Conservation (phyloP, 192 early-diverging fungal species). For the Mycoemilia scoparia region DNA sequence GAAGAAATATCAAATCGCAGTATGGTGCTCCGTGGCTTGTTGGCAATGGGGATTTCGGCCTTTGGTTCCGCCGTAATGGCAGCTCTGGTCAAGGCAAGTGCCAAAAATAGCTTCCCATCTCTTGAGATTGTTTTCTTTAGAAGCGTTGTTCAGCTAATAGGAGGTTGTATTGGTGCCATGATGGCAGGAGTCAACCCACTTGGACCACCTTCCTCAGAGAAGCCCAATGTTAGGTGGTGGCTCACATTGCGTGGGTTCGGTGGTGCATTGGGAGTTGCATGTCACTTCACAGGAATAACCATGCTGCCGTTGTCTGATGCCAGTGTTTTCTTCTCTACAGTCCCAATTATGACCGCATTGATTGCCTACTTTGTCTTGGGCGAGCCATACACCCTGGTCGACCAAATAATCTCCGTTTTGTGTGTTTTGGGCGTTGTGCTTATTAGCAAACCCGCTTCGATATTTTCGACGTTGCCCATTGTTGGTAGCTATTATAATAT, state of each 20-base stretch:
- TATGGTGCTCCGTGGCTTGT: too few relatives aligned
- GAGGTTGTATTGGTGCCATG: constrained; percentile 36
- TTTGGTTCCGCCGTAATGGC: too few relatives aligned
- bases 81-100: constrained; percentile 50
- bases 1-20: too few relatives aligned
- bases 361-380: constrained; percentile 37
- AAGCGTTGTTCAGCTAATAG: constrained; percentile 40
- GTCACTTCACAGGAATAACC: constrained; percentile 53
- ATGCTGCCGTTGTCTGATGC: constrained; percentile 53
- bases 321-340: constrained; percentile 60
- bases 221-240: constrained; percentile 22
- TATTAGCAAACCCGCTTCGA: constrained; percentile 35
- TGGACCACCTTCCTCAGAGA: constrained; percentile 20
- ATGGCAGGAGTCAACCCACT: constrained; percentile 31
- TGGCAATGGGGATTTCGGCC: too few relatives aligned
- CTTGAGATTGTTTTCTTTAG: constrained; percentile 57
- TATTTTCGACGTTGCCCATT: constrained; percentile 11
- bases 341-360: constrained; percentile 57
- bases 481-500: not conserved
- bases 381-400: constrained; percentile 42
- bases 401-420: constrained; percentile 29
- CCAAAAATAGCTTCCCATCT: constrained; percentile 34
- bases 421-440: constrained; percentile 45
- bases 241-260: constrained; percentile 43
- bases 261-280: constrained; percentile 43